Evolutionary conservation across 495 filamentous ascomycete genomes (phyloP), one percentile per base, ranked within the genome.

Genomic region (Aspergillus taichungensis): DNA sequence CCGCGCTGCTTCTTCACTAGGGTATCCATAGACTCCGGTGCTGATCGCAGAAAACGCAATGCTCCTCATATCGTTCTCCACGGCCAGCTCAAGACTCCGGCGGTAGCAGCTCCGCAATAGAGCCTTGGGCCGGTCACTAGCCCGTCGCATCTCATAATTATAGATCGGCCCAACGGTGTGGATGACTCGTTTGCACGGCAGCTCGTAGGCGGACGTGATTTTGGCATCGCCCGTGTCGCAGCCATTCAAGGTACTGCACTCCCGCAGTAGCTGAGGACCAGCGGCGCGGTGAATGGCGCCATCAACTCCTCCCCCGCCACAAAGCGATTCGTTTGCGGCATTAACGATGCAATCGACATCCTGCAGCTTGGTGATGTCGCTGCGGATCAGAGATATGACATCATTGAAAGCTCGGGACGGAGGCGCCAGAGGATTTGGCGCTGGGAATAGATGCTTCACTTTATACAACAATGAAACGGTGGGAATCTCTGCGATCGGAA

Each of bases 161-260:
- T 94, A 97, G n/a, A 94, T 61, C 3, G 91, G 91, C 0, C 92
- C 92, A 3, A 96, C 92, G 32, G 92, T 75, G 58, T 96, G 92
- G 41, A 97, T 94, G 13, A 97, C 75, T 43, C 81, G 80, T 39
- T 77, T 74, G 62, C 77, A 84, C 7, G 87, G 88, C 5, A 98
- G 69, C 0, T 76, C 51, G 66, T 89, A 90, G 5, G 78, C 90
- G 36, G 66, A 57, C 0, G 92, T 95, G 55, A 94, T 90, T 57
- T 91, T 92, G 40, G 91, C 87, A 27, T 71, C 67, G 43, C 92
- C 92, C 1, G 87, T 89, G 6, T 69, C 53, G 60, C 90, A 96
- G 35, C 87, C 87, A 36, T 68, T 49, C 5, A 94, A 73, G 0
- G 49, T 69, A 28, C 61, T 53, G 61, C 92, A 96, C 62, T 89